These are phyloP conservation scores for Solanum pinnatisectum DNA, from an alignment of 257 asterid species.

Conservation along the genomic window DNA sequence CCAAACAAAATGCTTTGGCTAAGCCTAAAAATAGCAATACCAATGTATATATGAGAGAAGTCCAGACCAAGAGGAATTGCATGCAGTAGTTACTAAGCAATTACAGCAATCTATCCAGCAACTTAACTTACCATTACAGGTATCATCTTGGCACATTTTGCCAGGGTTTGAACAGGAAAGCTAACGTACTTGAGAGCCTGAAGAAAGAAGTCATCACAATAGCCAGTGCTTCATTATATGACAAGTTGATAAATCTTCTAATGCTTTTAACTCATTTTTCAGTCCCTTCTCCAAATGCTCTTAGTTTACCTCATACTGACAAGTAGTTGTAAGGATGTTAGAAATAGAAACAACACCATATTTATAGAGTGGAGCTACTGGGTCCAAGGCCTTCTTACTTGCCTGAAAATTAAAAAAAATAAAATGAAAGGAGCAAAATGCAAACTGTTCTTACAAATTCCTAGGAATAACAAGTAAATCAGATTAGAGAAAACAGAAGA, in stretches of 20 bases:
- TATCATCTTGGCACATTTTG: conserved; percentile 98
- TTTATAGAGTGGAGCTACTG: conserved; percentile 93
- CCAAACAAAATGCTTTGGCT: background rate
- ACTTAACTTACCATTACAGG: conserved; percentile 88
- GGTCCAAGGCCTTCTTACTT: conserved; percentile 70
- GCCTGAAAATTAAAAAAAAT: conserved; percentile 29
- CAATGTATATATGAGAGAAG: background rate
- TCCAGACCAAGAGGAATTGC: background rate
- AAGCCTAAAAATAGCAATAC: background rate
- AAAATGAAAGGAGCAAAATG: background rate
- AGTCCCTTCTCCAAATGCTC: background rate
- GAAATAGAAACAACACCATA: conserved; percentile 78
- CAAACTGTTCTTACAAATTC: background rate
- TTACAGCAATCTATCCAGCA: background rate
- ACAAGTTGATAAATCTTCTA: background rate
- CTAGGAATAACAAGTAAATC: background rate
- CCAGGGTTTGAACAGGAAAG: conserved; percentile 95
- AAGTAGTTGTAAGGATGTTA: conserved; percentile 90
- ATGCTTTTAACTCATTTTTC: background rate
- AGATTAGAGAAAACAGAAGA: background rate
- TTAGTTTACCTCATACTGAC: conserved; percentile 82
- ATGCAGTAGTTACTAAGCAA: background rate
- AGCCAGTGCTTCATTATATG: background rate
- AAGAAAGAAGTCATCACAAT: conserved; percentile 11
- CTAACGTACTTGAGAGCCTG: conserved; percentile 99